Evolutionary conservation across 176 grass and related monocot genomes (phyloP).

Genomic region (Cenchrus purpureus): DNA sequence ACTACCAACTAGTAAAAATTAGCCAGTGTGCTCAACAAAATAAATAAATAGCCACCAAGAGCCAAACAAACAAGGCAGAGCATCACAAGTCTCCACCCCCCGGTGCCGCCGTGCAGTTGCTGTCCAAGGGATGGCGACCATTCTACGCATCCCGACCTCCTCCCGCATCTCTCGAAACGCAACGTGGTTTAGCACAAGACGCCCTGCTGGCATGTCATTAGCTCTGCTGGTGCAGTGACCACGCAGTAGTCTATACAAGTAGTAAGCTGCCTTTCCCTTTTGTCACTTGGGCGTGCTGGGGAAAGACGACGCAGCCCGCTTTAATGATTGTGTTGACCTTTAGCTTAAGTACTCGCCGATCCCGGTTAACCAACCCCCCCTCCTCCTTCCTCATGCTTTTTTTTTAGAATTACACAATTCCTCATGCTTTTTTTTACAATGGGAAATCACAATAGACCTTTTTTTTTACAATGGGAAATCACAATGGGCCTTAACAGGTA

Average conservation of each 20-base stretch:
- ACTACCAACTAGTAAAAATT: no score
- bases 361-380: slow-evolving; percentile 16
- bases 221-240: no score
- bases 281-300: slow-evolving; percentile 31
- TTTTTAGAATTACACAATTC: no score
- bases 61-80: no score
- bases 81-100: no score
- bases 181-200: neutral
- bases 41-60: no score
- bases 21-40: no score
- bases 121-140: slow-evolving; percentile 15
- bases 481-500: neutral
- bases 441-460: no score
- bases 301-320: slow-evolving; percentile 38
- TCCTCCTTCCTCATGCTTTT: neutral
- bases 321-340: slow-evolving; percentile 57
- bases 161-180: neutral
- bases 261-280: slow-evolving; percentile 14
- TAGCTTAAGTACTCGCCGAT: slow-evolving; percentile 32
- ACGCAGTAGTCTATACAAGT: neutral
- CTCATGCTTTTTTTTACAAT: no score
- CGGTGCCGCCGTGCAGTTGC: neutral
- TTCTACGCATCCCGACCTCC: slow-evolving; percentile 2
- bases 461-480: neutral
- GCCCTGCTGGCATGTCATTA: neutral